phyloP scores from a whole-genome alignment of 2,329 filamentous ascomycete species.

The Trichoderma hamatum region DNA sequence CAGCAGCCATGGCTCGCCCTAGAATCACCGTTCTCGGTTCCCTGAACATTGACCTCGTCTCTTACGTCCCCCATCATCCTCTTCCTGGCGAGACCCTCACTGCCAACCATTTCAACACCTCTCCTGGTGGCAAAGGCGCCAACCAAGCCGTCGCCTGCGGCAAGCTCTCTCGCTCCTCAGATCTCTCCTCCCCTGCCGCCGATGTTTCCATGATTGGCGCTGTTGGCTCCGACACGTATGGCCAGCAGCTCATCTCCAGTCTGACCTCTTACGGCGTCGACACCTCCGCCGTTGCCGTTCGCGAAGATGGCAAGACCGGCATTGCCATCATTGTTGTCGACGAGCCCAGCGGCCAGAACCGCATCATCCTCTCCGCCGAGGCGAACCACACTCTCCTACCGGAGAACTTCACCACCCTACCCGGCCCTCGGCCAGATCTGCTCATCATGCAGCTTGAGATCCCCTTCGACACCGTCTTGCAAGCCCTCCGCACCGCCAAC shows the following conservation, averaged over 20 bases:
- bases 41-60: slow-evolving; percentile 92
- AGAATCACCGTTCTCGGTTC: slow-evolving; percentile 85
- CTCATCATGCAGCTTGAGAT: slow-evolving; percentile 81
- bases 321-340: slow-evolving; percentile 78
- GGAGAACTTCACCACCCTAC: slow-evolving; percentile 41
- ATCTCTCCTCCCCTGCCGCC: slow-evolving; percentile 41
- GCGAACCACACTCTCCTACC: slow-evolving; percentile 62
- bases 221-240: slow-evolving; percentile 71
- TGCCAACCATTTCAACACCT: slow-evolving; percentile 74
- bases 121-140: slow-evolving; percentile 89
- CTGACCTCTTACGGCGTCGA: slow-evolving; percentile 66
- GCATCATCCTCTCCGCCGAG: slow-evolving; percentile 73
- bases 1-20: slow-evolving; percentile 38
- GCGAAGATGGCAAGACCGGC: slow-evolving; percentile 59
- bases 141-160: slow-evolving; percentile 93
- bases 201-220: slow-evolving; percentile 72
- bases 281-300: slow-evolving; percentile 54
- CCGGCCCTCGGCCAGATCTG: slow-evolving; percentile 56
- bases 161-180: slow-evolving; percentile 67
- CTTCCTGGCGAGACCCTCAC: slow-evolving; percentile 85
- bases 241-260: slow-evolving; percentile 58
- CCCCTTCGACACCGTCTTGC: slow-evolving; percentile 65
- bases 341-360: slow-evolving; percentile 71
- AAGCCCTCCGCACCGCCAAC: slow-evolving; percentile 58
- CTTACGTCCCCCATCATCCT: slow-evolving; percentile 82